Evolutionary conservation across 257 asterid species (phyloP), one percentile per base, ranked within the genome.

Genomic region (Asclepias syriaca): DNA sequence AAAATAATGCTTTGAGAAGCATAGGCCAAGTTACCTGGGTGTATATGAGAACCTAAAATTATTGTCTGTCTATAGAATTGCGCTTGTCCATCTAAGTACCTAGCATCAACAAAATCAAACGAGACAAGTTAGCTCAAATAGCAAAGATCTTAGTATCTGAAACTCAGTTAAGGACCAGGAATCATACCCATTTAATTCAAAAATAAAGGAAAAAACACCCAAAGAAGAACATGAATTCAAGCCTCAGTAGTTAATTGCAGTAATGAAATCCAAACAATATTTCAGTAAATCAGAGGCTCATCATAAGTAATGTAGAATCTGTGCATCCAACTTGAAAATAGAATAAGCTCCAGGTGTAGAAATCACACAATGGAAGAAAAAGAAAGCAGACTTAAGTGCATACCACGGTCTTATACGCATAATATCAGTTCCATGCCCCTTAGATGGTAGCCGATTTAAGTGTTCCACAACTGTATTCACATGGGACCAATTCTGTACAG

Each of bases 401-500:
- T 87, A 94, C 99, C 99, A 94, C 65, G 89, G 93, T 77, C 97
- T 82, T 71, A 94, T 81, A 80, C 99, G 97, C 97, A 91, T 91
- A 63, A 94, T 86, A 89, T 94, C 96, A 70, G 97, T 81, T 74
- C 95, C 93, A 72, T 86, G 96, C 82, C 88, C 96, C 89, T 90
- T 87, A 55, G 88, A 80, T n/a, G 97, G 97, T 57, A 87, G 73
- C 81, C 61, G 87, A 71, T 94, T 94, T 86, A 91, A 76, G 19
- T 89, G 89, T 72, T 89, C 87, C 48, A 88, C 83, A 68, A 91
- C 90, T 19, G 90, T 86, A 70, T 82, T 84, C 73, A 94, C 97
- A 76, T 94, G 99, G 67, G 93, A 82, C 97, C 97, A 94, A 79
- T 94, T 94, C 99, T 94, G 90, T 72, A 68, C 71, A 76, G 72